phyloP scores from a whole-genome alignment of 306 rosid species.

The Ochetophila trinervis region DNA sequence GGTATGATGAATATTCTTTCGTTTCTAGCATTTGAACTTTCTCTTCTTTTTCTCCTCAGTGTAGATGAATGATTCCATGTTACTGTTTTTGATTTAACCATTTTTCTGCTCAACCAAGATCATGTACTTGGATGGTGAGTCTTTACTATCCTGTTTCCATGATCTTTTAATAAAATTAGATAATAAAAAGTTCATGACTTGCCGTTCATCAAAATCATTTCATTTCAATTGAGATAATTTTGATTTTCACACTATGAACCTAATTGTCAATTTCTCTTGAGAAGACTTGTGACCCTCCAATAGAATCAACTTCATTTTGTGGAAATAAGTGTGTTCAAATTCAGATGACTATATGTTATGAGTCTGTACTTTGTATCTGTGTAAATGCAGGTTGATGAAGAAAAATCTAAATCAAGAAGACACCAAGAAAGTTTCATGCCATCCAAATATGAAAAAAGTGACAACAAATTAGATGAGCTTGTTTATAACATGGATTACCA shows the following conservation, averaged over 20 bases:
- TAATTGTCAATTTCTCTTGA: too few relatives aligned
- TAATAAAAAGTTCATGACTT: too few relatives aligned
- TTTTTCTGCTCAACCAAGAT: too few relatives aligned
- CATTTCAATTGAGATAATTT: too few relatives aligned
- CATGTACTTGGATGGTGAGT: too few relatives aligned
- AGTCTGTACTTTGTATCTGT: not conserved
- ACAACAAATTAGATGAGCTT: constrained; percentile 37
- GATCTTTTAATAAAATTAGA: too few relatives aligned
- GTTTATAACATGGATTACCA: constrained; percentile 83
- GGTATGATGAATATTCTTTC: constrained; percentile 31
- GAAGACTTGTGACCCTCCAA: too few relatives aligned
- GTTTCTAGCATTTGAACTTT: not conserved
- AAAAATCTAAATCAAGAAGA: constrained; percentile 27
- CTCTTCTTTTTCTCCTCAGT: not conserved
- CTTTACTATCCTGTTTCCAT: too few relatives aligned
- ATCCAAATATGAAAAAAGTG: constrained; percentile 30
- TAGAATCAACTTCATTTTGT: not conserved
- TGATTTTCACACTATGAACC: too few relatives aligned
- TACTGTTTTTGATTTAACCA: too few relatives aligned
- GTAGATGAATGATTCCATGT: not conserved
- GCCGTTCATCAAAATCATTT: too few relatives aligned
- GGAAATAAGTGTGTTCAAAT: not conserved
- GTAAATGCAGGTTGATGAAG: constrained; percentile 52
- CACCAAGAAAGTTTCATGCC: constrained; percentile 35
- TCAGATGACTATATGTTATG: not conserved